A percentile compares a stretch with the other conserved stretches of the same genome.
Evolutionary conservation across 2,329 filamentous ascomycete species (phyloP).

Genomic region (Ceratocystis destructans): DNA sequence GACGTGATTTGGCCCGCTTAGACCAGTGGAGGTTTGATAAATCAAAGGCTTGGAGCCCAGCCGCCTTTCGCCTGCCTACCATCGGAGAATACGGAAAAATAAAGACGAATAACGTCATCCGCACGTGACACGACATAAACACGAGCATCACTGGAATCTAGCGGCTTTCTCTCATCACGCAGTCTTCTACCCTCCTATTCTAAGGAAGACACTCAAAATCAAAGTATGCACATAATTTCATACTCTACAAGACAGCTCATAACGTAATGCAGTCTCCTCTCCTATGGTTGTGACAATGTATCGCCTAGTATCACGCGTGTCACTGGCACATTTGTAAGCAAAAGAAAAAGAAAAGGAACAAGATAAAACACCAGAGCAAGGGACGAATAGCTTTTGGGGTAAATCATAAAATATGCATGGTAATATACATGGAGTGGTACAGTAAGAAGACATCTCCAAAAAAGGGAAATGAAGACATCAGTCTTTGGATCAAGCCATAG

Average conservation of each 20-base stretch:
- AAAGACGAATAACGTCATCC: too few relatives aligned
- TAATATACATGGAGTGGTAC: slow-evolving; percentile 15
- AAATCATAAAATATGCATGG: slow-evolving; percentile 8
- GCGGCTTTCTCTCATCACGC: neutral
- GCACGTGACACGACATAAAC: too few relatives aligned
- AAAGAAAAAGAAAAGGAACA: too few relatives aligned
- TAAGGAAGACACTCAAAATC: neutral
- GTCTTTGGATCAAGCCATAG: neutral
- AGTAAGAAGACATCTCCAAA: neutral
- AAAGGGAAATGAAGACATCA: neutral
- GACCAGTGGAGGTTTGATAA: too few relatives aligned
- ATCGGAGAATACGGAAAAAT: neutral
- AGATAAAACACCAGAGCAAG: too few relatives aligned
- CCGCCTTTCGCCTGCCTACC: too few relatives aligned
- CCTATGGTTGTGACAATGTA: too few relatives aligned
- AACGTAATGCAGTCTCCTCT: neutral
- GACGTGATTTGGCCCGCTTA: too few relatives aligned
- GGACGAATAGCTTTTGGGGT: neutral
- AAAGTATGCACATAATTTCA: neutral
- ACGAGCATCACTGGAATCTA: neutral
- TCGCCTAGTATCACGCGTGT: too few relatives aligned
- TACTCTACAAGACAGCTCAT: neutral
- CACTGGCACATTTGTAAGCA: neutral
- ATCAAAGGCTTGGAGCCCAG: too few relatives aligned
- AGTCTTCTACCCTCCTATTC: neutral